Percentiles rank a stretch among this genome's conserved stretches.
phyloP scores from a whole-genome alignment of 345 rosid species.

The Balakata baccata region DNA sequence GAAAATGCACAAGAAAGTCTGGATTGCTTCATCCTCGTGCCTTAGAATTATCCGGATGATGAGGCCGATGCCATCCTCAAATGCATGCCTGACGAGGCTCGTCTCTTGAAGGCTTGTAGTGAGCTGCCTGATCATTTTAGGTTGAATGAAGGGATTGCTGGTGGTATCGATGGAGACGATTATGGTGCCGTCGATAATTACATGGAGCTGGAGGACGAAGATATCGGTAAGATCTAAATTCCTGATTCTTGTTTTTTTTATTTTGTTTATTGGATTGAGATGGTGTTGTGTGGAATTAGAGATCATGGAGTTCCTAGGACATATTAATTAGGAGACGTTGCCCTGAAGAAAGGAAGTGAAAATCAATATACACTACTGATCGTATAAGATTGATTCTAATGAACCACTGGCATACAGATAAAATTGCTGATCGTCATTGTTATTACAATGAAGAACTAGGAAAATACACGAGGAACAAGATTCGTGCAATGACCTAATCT shows the following conservation, averaged over 20 bases:
- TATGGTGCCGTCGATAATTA: constrained; percentile 11
- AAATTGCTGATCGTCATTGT: constrained; percentile 17
- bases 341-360: too few species aligned
- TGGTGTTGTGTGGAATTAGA: too few species aligned
- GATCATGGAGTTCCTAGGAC: too few species aligned
- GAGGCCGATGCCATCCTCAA: constrained; percentile 22
- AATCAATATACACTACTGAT: not conserved
- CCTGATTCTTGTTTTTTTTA: too few species aligned
- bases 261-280: too few species aligned
- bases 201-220: constrained; percentile 24
- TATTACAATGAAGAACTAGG: constrained; percentile 15
- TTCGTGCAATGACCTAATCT: constrained; percentile 20
- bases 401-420: not conserved
- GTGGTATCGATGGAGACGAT: constrained; percentile 15
- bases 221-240: constrained; percentile 16
- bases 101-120: constrained; percentile 16
- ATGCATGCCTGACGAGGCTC: constrained; percentile 20
- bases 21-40: constrained; percentile 20
- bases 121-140: constrained; percentile 18
- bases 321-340: too few species aligned
- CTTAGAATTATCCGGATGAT: constrained; percentile 22
- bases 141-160: constrained; percentile 18
- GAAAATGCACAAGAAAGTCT: constrained; percentile 87
- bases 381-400: not conserved
- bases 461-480: constrained; percentile 7